A percentile compares a stretch with the other conserved stretches of the same genome.
Evolutionary conservation across 192 early-diverging fungal genomes (phyloP).

Genomic region (Linnemannia exigua): DNA sequence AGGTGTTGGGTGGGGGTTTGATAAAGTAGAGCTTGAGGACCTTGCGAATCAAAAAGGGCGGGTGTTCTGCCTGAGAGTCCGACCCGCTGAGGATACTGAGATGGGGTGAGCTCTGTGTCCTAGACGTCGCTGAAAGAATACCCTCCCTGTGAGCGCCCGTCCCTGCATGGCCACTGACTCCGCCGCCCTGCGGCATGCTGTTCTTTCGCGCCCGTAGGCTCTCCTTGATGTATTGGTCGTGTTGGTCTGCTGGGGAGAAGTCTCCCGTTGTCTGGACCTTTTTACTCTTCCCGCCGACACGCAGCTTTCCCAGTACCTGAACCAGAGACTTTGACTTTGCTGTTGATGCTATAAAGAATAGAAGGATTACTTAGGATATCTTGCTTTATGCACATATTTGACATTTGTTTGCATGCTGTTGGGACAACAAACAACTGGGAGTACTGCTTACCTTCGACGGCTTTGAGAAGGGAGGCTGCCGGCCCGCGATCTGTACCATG

Average conservation of each 20-base stretch:
- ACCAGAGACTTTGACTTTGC: slow-evolving; percentile 29
- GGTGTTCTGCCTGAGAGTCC: slow-evolving; percentile 6
- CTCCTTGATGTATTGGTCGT: slow-evolving; percentile 26
- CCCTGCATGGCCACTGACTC: neutral
- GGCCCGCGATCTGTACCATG: neutral
- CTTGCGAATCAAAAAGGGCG: slow-evolving; percentile 44
- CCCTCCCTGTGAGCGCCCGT: neutral
- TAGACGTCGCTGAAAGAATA: slow-evolving; percentile 5
- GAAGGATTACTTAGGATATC: neutral
- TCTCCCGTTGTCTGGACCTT: slow-evolving; percentile 26
- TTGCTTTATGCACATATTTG: neutral
- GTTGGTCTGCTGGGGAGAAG: slow-evolving; percentile 25
- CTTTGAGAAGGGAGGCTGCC: neutral
- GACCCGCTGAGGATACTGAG: neutral
- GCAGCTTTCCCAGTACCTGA: slow-evolving; percentile 34
- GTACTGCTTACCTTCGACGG: slow-evolving; percentile 2
- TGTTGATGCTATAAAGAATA: neutral
- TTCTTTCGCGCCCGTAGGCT: slow-evolving; percentile 25
- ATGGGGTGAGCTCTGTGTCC: slow-evolving; percentile 19
- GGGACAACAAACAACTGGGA: neutral
- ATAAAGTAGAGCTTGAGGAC: slow-evolving; percentile 50
- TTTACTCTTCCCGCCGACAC: slow-evolving; percentile 30
- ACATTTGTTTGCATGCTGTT: neutral
- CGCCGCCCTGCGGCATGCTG: slow-evolving; percentile 1
- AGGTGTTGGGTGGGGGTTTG: slow-evolving; percentile 33